Evolutionary conservation across 106 monocot species (phyloP).

Genomic region (Amphibolis antarctica): DNA sequence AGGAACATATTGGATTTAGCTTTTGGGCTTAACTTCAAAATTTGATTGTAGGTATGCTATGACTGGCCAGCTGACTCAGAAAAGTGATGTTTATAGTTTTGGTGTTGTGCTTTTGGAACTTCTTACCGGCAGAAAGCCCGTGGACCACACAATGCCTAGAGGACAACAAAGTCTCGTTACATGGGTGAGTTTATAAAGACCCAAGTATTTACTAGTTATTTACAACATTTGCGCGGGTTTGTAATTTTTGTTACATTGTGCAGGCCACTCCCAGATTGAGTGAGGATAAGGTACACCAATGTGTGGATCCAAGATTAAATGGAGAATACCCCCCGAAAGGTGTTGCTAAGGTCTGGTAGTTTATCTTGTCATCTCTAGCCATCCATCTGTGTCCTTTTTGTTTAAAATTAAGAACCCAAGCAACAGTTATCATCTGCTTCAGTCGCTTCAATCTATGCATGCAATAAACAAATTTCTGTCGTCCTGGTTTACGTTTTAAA

Average conservation of each 20-base stretch:
- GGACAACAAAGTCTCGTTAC: conserved; percentile 26
- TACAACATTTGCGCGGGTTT: background rate
- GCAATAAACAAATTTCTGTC: no score
- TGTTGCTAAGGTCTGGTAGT: conserved; percentile 14
- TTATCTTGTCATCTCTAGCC: no score
- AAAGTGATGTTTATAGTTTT: conserved; percentile 30
- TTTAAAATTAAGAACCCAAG: no score
- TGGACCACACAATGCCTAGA: conserved; percentile 27
- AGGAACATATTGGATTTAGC: no score
- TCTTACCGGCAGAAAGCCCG: conserved; percentile 25
- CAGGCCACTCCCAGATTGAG: conserved; percentile 21
- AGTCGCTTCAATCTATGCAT: no score
- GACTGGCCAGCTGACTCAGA: conserved; percentile 21
- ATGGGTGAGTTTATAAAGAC: conserved; percentile 11
- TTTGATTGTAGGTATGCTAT: conserved; percentile 22
- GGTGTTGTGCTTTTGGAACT: conserved; percentile 31
- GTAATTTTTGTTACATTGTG: background rate
- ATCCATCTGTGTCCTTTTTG: no score
- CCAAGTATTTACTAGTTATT: background rate
- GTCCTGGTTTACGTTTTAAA: no score
- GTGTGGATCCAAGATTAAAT: conserved; percentile 16
- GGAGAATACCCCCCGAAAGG: conserved; percentile 18
- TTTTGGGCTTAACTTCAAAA: background rate
- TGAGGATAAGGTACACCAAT: conserved; percentile 24
- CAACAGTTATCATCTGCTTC: no score